A percentile compares a stretch with the other conserved stretches of the same genome.
These are phyloP conservation scores for Nemania sp. DNA, from an alignment of 2,329 filamentous ascomycete genomes.

Conservation along the genomic window DNA sequence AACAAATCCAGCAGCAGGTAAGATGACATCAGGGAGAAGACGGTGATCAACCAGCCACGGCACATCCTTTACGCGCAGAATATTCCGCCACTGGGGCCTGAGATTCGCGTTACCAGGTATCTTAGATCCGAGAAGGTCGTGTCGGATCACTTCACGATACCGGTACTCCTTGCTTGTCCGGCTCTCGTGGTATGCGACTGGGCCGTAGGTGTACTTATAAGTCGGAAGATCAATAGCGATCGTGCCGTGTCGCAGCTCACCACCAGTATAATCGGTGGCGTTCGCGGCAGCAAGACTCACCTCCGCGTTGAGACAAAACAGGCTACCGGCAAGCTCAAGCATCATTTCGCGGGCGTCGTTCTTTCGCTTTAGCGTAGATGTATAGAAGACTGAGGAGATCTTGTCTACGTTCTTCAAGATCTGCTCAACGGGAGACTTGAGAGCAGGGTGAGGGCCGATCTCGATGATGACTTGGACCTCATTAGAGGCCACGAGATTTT, in stretches of 20 bases:
- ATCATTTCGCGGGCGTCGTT: neutral
- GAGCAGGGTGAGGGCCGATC: constrained; percentile 23
- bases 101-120: neutral
- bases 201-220: constrained; percentile 25
- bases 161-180: constrained; percentile 21
- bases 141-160: neutral
- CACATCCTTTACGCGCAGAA: constrained; percentile 14
- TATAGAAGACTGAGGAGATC: neutral
- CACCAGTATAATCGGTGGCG: neutral
- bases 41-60: constrained; percentile 22
- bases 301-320: constrained; percentile 13
- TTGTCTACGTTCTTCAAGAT: constrained; percentile 8
- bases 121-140: constrained; percentile 22
- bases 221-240: constrained; percentile 12
- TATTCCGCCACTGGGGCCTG: constrained; percentile 21
- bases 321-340: constrained; percentile 11
- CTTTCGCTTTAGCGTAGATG: constrained; percentile 1
- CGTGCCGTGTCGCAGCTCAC: constrained; percentile 11
- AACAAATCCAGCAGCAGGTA: constrained; percentile 2
- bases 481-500: neutral
- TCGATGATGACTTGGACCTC: constrained; percentile 9
- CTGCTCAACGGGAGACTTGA: constrained; percentile 16
- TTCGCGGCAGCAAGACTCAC: constrained; percentile 21
- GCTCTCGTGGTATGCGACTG: constrained; percentile 18
- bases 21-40: neutral